phyloP scores from a whole-genome alignment of 805 yeast genomes.

The Naumovozyma baii region DNA sequence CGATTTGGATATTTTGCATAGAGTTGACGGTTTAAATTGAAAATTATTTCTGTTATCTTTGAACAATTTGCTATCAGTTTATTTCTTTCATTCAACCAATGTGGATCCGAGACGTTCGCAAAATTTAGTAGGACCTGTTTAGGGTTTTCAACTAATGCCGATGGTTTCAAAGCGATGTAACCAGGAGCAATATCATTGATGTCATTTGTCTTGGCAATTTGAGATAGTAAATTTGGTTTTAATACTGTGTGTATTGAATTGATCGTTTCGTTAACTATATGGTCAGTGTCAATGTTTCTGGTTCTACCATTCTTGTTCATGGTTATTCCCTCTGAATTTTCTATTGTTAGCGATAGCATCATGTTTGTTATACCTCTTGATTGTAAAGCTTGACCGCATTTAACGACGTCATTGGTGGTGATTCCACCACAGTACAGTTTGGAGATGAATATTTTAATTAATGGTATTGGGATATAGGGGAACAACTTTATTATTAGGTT shows the following conservation, averaged over 20 bases:
- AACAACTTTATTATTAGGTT: slow-evolving; percentile 52
- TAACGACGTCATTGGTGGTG: slow-evolving; percentile 53
- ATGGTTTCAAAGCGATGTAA: slow-evolving; percentile 86
- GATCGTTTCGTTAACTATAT: slow-evolving; percentile 54
- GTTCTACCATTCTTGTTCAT: slow-evolving; percentile 55
- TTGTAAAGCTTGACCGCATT: slow-evolving; percentile 58
- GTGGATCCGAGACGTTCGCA: slow-evolving; percentile 34
- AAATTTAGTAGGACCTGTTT: slow-evolving; percentile 59
- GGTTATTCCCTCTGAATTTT: slow-evolving; percentile 71
- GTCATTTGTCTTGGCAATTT: slow-evolving; percentile 37
- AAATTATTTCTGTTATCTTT: slow-evolving; percentile 48
- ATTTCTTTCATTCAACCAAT: slow-evolving; percentile 44
- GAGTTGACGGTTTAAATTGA: slow-evolving; percentile 42
- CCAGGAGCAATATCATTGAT: slow-evolving; percentile 77
- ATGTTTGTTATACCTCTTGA: slow-evolving; percentile 78
- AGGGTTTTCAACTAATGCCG: slow-evolving; percentile 76
- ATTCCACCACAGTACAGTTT: slow-evolving; percentile 90
- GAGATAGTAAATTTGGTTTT: slow-evolving; percentile 58
- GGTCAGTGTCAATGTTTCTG: slow-evolving; percentile 40
- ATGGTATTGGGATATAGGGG: slow-evolving; percentile 64
- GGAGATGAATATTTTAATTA: slow-evolving; percentile 66
- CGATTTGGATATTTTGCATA: slow-evolving; percentile 50
- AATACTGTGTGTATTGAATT: slow-evolving; percentile 58
- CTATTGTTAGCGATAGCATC: slow-evolving; percentile 92
- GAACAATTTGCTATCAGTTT: slow-evolving; percentile 58